Base-by-base conservation (phyloP, 306 rosid genomes). In the Carpinus viminea region DNA sequence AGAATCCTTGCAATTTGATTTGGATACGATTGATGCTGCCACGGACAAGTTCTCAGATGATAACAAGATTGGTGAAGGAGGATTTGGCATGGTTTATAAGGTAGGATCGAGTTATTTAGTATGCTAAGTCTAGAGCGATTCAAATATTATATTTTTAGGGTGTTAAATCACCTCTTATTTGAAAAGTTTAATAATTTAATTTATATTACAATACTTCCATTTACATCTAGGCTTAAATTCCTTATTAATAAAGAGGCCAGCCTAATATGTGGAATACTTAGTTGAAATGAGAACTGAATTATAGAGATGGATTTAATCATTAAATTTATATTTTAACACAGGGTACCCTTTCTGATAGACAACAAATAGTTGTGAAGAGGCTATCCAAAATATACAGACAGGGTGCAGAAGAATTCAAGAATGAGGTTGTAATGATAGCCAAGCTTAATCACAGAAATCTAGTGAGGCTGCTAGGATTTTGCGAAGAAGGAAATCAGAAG, bases 381-480 rank as follows among this genome's bases (percentile, higher is more conserved):
- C 83, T 85, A 0, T 85, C 78, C 10, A 52, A 18, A 46, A 41
- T 12, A 31, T 85, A 81, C 2, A 43, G 70, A 12, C 88, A 85
- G 31, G 88, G 81, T 17, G 57, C 71, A 0, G 8, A 4, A 24
- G 85, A 84, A 53, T 80, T 84, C 31, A 81, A 77, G 17, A 84
- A 80, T 77, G 85, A 84, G 50, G 51, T 84, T 70, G 16, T 72
- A 38, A 46, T 77, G 0, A 76, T 84, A 43, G 85, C 85, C 41
- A 74, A 81, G 21, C 83, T 84, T 74, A 85, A 81, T 38, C 85
- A 84, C 9, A 47, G 82, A 55, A 84, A 78, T 74, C 56, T 84
- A 20, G 85, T 81, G 45, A 64, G 80, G 4, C 68, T 81, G n/a
- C 6, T 77, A 46, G 85, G 88, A 84, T 84, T 84, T 48, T 77